Base-by-base conservation (phyloP, 805 yeast genomes). In the Saccharomycopsis javanensis region DNA sequence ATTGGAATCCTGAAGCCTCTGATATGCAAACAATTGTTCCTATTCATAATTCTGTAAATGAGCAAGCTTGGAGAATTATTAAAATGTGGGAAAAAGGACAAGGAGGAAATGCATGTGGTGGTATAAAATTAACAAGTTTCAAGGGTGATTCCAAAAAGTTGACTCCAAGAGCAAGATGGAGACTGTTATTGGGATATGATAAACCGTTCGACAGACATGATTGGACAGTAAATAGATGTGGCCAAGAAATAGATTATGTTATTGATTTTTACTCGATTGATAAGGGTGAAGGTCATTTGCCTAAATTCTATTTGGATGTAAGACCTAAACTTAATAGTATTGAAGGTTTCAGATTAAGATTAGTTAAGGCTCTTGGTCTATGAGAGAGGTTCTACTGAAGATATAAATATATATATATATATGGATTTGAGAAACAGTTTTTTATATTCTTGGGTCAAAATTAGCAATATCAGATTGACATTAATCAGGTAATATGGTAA, bases 161-260 rank as follows among this genome's bases (percentile, higher is more conserved):
- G 45, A 89, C 97, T 0, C 99, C 99, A 5, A 77, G 94, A 64
- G 98, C 98, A 0, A 77, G 88, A 60, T 74, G 86, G 59, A 79
- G 83, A 58, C 69, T 79, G 55, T 66, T 82, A 38, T 65, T 88
- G 54, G 96, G 96, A 0, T 76, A 79, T 57, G 82, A 81, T 53
- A 79, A 79, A 60, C 99, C 99, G 0, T 92, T 92, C 71, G 99
- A 92, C 71, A 79, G 99, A 65, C 99, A 92, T 68, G 99, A 92
- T 70, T 92, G 99, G 99, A 75, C 79, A 5, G 78, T 92, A 10
- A 83, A 86, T 64, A 74, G 97, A 55, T 88, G 97, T 69, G 98
- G 98, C 2, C 78, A 73, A 23, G 77, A 79, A 54, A 78, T 92
- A 20, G 97, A 89, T 53, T 92, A 92, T 65, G 97, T 92, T 50